Evolutionary conservation across 257 asterid genomes (phyloP).

Genomic region (Leptodermis oblonga): DNA sequence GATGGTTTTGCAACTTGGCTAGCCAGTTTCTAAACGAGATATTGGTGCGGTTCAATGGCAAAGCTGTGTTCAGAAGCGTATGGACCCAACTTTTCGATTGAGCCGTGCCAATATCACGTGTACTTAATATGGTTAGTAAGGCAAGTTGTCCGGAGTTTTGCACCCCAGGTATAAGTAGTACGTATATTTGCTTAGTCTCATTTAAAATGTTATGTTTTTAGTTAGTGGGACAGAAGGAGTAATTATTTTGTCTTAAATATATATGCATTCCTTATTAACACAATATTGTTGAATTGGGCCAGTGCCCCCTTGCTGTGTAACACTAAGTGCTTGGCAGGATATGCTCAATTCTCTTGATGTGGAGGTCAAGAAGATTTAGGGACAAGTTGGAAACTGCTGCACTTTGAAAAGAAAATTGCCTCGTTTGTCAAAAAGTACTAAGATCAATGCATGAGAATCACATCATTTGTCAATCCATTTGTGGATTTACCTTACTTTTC

Average conservation of each 20-base stretch:
- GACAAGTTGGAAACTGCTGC: neutral
- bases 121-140: no score
- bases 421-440: neutral
- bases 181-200: no score
- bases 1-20: neutral
- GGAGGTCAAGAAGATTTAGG: neutral
- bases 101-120: conserved; percentile 45
- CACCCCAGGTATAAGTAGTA: no score
- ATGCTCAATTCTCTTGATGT: neutral
- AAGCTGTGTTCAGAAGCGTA: conserved; percentile 13
- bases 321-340: neutral
- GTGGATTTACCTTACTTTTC: neutral
- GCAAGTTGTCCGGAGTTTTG: no score
- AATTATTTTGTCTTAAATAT: neutral
- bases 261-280: neutral
- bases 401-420: no score
- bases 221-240: no score
- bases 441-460: neutral
- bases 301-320: neutral
- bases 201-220: no score
- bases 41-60: conserved; percentile 41
- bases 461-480: neutral
- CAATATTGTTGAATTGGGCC: neutral
- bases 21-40: conserved; percentile 20
- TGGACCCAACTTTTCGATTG: conserved; percentile 28